Evolutionary conservation across 2,329 filamentous ascomycete genomes (phyloP).

Genomic region (Hymenoscyphus repandus): DNA sequence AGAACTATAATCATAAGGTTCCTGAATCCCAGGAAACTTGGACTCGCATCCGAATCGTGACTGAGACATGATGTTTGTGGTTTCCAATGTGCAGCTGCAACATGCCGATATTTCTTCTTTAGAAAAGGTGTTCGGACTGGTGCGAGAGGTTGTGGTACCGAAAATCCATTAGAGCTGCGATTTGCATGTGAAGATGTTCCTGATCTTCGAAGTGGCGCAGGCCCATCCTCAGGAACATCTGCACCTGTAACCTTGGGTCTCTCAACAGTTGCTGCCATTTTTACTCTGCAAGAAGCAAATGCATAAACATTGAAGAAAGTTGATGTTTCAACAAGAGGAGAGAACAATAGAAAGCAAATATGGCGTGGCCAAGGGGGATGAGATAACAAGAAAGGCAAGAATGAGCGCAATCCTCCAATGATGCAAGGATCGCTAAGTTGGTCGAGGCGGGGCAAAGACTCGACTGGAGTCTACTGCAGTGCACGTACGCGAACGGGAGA

Average conservation of each 20-base stretch:
- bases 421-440: constrained; percentile 1
- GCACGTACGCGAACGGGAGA: background rate
- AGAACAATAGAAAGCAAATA: background rate
- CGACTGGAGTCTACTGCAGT: background rate
- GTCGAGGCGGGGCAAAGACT: background rate
- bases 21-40: constrained; percentile 88
- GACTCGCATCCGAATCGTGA: constrained; percentile 67
- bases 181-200: constrained; percentile 23
- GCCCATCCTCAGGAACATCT: constrained; percentile 13
- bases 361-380: too few relatives aligned
- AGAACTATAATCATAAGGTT: constrained; percentile 95
- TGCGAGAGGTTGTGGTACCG: constrained; percentile 22
- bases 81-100: constrained; percentile 76
- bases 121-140: constrained; percentile 20
- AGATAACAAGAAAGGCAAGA: background rate
- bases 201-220: constrained; percentile 12
- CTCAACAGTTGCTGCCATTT: constrained; percentile 1
- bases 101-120: constrained; percentile 79
- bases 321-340: background rate
- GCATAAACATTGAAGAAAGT: background rate
- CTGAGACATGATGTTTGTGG: constrained; percentile 75
- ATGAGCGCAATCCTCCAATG: background rate
- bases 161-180: constrained; percentile 14
- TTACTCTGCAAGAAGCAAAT: background rate
- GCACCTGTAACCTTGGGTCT: constrained; percentile 18